Conservation (phyloP, 1,284 basidiomycete genomes). For the Microbotryum intermedium region DNA sequence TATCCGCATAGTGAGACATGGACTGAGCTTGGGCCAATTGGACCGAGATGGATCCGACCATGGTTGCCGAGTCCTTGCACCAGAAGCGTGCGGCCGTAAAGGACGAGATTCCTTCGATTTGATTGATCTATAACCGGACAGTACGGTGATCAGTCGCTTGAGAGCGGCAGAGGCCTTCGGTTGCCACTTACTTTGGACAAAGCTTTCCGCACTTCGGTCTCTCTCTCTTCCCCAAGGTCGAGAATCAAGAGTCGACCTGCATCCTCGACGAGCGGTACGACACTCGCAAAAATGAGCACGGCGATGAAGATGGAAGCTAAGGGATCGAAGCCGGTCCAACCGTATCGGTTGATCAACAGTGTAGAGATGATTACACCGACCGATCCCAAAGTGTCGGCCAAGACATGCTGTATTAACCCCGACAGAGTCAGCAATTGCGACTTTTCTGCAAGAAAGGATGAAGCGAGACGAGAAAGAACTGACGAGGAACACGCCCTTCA, state of each 20-base stretch:
- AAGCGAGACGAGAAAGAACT: conserved; percentile 33
- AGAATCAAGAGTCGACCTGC: conserved; percentile 80
- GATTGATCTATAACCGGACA: conserved; percentile 45
- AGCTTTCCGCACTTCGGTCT: conserved; percentile 59
- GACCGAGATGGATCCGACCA: conserved; percentile 85
- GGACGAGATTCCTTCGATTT: conserved; percentile 67
- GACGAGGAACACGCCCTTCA: conserved; percentile 97
- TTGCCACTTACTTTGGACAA: conserved; percentile 59
- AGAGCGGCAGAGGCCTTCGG: neutral
- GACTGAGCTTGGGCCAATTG: conserved; percentile 57
- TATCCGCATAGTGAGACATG: conserved; percentile 49
- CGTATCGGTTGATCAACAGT: conserved; percentile 86
- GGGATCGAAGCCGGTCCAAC: conserved; percentile 99
- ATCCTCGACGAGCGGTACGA: conserved; percentile 89
- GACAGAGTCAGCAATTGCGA: neutral
- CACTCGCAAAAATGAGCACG: conserved; percentile 84
- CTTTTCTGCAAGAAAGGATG: neutral
- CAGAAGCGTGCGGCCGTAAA: conserved; percentile 83
- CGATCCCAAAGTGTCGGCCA: conserved; percentile 56
- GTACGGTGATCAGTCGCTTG: neutral
- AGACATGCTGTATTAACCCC: conserved; percentile 38
- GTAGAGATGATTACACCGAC: conserved; percentile 99
- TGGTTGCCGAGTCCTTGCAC: conserved; percentile 79
- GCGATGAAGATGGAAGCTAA: conserved; percentile 97
- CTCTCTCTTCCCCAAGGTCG: conserved; percentile 64